These are phyloP conservation scores for Solanum pennellii DNA, from an alignment of 257 asterid species.

Conservation along the genomic window DNA sequence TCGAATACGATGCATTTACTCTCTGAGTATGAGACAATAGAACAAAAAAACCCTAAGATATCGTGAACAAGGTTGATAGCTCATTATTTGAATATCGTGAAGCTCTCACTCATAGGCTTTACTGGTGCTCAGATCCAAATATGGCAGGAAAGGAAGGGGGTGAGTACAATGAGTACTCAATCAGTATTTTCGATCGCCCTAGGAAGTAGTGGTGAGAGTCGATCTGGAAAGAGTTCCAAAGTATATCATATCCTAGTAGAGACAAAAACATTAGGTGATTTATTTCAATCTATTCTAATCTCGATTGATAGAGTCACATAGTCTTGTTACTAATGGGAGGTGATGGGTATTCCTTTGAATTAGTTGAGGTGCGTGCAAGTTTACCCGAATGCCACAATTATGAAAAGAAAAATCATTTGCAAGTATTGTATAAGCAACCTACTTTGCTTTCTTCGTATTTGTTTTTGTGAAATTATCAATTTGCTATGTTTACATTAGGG, in stretches of 20 bases:
- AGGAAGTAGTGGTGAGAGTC: neutral
- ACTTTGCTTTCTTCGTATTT: neutral
- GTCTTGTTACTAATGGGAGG: neutral
- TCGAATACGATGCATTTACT: neutral
- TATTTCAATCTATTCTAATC: neutral
- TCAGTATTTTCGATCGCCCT: neutral
- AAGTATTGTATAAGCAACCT: neutral
- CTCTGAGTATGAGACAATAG: neutral
- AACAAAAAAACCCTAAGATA: neutral
- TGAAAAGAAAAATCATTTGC: neutral
- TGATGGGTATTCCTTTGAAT: neutral
- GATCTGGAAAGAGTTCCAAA: neutral
- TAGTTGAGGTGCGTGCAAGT: neutral
- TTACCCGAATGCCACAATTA: neutral
- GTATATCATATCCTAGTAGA: neutral
- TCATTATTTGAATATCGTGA: neutral
- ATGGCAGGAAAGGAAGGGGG: neutral
- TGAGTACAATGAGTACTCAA: neutral
- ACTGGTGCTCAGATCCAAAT: neutral
- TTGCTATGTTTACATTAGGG: neutral
- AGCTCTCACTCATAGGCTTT: neutral
- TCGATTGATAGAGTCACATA: neutral
- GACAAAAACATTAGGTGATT: neutral
- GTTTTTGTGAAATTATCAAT: neutral
- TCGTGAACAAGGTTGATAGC: neutral